Base-by-base conservation (phyloP, 805 yeast genomes). In the Candida bentonensis region DNA sequence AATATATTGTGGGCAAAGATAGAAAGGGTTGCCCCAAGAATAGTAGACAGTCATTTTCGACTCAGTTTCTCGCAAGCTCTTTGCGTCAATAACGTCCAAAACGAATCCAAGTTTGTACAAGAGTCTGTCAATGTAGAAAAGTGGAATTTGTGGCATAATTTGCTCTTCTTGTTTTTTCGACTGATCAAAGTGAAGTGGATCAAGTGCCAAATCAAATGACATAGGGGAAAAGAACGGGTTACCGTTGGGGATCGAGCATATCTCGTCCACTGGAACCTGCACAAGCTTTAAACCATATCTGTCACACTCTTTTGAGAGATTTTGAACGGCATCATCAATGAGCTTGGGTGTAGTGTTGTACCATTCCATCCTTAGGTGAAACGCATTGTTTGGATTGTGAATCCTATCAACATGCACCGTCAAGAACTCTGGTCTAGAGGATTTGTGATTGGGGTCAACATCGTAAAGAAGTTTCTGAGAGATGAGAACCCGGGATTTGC, bases 361-460 rank as follows among this genome's bases (percentile, higher is more conserved):
- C 99, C 99, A 92, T 58, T 92, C 96, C 13, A 89, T 60, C 41
- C 95, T 68, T 25, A 92, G 72, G 56, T 89, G 97, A 65, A 79
- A 92, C 57, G 96, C 88, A 54, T 88, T 95, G 51, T 83, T 89
- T 0, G 96, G 96, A 56, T 88, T 89, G 59, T 87, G 96, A 2
- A 88, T 88, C 39, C 79, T 72, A 58, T 92, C 99, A 55, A 85
- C 84, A 61, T 89, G 96, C 1, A 92, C 86, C 3, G 78, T 76
- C 40, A 87, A 68, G 2, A 78, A 61, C 52, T 92, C 98, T 0
- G 82, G 81, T 45, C 87, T 74, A 59, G 77, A 78, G 0, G 96
- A 85, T 47, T 76, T 70, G 2, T 68, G 66, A 23, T 70, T 64
- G 0, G 89, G 83, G 57, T 92, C 98, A 15, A 86, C 73, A 58